Conservation (phyloP, 2,329 filamentous ascomycete species). For the Penicillium polonicum region DNA sequence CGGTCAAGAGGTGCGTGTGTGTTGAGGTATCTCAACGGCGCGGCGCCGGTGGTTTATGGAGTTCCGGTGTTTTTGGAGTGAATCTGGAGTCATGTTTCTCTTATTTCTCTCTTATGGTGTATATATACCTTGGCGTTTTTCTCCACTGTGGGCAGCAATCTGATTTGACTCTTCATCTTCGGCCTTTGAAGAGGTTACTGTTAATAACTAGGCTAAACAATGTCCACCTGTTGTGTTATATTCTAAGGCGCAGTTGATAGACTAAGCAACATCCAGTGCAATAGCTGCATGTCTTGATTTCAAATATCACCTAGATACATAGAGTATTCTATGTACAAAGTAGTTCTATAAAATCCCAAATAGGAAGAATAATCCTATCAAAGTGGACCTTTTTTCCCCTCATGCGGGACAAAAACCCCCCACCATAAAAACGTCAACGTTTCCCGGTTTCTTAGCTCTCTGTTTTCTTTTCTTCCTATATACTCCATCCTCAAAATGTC, state of each 20-base stretch:
- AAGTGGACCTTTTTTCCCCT: conserved; percentile 29
- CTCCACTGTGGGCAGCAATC: conserved; percentile 19
- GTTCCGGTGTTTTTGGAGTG: conserved; percentile 77
- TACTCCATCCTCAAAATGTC: conserved; percentile 56
- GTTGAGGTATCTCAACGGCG: conserved; percentile 87
- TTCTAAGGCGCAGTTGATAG: neutral
- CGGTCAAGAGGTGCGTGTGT: conserved; percentile 75
- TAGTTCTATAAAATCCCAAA: neutral
- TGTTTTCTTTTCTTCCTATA: neutral
- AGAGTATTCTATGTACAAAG: neutral
- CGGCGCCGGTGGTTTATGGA: conserved; percentile 90
- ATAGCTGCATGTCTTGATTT: neutral
- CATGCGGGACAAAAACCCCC: conserved; percentile 25
- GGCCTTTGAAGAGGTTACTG: neutral
- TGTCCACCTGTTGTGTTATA: neutral
- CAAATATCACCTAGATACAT: neutral
- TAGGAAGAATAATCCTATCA: conserved; percentile 3
- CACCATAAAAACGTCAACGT: conserved; percentile 17
- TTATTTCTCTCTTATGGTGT: neutral
- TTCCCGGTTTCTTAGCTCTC: neutral
- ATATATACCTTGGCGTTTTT: conserved; percentile 8
- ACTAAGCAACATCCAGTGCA: neutral
- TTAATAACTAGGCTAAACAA: neutral
- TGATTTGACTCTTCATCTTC: conserved; percentile 11
- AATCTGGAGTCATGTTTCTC: neutral